Evolutionary conservation across 495 filamentous ascomycete genomes (phyloP).

Genomic region (Terfezia claveryi): DNA sequence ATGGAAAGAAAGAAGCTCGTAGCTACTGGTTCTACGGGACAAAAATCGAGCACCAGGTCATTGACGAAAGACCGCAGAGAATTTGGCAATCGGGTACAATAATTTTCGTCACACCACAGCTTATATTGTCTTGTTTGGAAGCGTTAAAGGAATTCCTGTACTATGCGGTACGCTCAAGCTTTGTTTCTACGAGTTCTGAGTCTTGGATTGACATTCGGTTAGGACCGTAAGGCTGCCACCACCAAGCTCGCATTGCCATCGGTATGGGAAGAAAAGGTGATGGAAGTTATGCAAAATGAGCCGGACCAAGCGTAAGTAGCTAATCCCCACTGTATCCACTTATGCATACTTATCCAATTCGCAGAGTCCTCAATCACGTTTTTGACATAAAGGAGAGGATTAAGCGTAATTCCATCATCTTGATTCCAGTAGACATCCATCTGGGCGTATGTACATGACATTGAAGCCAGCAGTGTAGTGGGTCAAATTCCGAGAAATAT

Average conservation of each 20-base stretch:
- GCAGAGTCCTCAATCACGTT: not conserved
- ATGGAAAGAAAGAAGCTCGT: constrained; percentile 6
- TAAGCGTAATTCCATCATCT: not conserved
- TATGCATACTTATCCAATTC: not conserved
- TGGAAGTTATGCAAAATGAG: not conserved
- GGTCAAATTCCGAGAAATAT: too few relatives aligned
- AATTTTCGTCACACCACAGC: constrained; percentile 13
- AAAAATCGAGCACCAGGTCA: constrained; percentile 3
- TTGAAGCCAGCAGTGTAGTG: not conserved
- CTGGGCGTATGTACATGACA: not conserved
- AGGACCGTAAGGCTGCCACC: constrained; percentile 9
- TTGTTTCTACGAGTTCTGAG: too few relatives aligned
- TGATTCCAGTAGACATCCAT: not conserved
- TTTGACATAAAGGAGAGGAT: not conserved
- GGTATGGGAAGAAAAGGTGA: not conserved
- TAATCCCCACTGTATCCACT: too few relatives aligned
- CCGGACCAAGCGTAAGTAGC: not conserved
- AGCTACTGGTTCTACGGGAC: constrained; percentile 14
- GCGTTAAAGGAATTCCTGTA: constrained; percentile 6
- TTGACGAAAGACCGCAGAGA: constrained; percentile 5
- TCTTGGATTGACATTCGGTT: not conserved
- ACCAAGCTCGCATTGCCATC: constrained; percentile 2
- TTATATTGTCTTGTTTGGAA: constrained; percentile 5
- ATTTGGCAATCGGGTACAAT: constrained; percentile 17
- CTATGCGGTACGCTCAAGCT: constrained; percentile 6